Evolutionary conservation across 169 alveolate species (phyloP), one percentile per base, ranked within the genome.

Genomic region (Cyclospora cayetanensis): DNA sequence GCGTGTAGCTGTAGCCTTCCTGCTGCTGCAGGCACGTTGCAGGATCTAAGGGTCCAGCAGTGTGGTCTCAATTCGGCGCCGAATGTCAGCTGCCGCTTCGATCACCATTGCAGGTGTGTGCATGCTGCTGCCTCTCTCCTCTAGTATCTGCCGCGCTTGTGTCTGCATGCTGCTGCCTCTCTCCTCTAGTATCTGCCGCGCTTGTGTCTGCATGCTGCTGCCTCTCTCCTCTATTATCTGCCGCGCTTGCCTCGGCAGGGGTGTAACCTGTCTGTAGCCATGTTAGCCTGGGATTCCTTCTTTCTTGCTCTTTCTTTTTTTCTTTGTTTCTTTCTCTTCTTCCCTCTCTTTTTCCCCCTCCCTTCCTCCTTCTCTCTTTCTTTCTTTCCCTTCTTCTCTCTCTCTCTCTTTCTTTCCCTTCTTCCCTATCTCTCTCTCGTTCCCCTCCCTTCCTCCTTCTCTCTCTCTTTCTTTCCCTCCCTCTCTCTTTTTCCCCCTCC

Each of bases 1-100:
- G 12, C 7, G n/a, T 9, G n/a, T 25, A 18, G n/a, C 12, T 9
- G n/a, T 7, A 20, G 25, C 34, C 9, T 11, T 29, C 25, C 34
- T 22, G 39, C 35, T 3, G 12, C 2, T 52, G 66, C 89, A 79
- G 89, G 89, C 66, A 42, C 52, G 41, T 79, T 29, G 72, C 39
- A 50, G 89, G 53, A 11, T 79, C 89, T 4, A 12, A 46, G 34
- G 89, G 89, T 1, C 89, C 89, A 2, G 89, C 89, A 15, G 89
- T 79, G 34, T 79, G 89, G 89, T 79, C 89, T 2, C 89, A 79
- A 60, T 79, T 46, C 20, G 89, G 89, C 27, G 89, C 89, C 1
- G 89, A 79, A 72, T 79, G 89, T 20, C 89, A 50, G 74, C 50
- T 79, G 74, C 27, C 74, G 12, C 15, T 60, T n/a, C 68, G 89